Conservation (phyloP, 352 stramenopile species). For the Aphanomyces cochlioides region DNA sequence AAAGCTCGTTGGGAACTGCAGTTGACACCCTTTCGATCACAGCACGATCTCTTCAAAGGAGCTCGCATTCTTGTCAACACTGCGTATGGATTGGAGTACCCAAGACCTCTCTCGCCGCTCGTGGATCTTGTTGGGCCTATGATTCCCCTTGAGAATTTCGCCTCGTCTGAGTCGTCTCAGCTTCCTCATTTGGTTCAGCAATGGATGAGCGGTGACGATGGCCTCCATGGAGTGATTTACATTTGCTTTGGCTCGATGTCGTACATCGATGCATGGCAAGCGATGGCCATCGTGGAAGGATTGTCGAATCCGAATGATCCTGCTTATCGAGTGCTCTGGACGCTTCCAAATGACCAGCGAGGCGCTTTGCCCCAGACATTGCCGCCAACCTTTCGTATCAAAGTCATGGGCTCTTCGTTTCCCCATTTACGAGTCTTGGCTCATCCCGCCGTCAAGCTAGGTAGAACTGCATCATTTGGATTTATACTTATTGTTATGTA, state of each 20-base stretch:
- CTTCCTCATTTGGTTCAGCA: slow-evolving; percentile 32
- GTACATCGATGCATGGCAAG: slow-evolving; percentile 80
- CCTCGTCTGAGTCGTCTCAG: background rate
- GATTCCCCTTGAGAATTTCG: slow-evolving; percentile 42
- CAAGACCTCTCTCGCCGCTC: slow-evolving; percentile 68
- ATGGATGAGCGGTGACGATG: slow-evolving; percentile 32
- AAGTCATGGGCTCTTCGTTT: slow-evolving; percentile 46
- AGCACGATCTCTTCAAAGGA: slow-evolving; percentile 86
- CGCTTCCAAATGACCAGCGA: slow-evolving; percentile 71
- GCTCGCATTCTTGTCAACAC: slow-evolving; percentile 84
- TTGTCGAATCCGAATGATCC: slow-evolving; percentile 41
- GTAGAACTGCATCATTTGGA: background rate
- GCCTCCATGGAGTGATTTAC: slow-evolving; percentile 51
- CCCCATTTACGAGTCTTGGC: slow-evolving; percentile 62
- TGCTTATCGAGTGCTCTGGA: slow-evolving; percentile 50
- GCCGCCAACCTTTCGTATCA: slow-evolving; percentile 59
- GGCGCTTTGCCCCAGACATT: slow-evolving; percentile 51
- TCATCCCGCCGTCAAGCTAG: slow-evolving; percentile 50
- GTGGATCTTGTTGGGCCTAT: slow-evolving; percentile 76
- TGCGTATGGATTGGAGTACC: slow-evolving; percentile 81
- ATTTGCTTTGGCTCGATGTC: slow-evolving; percentile 73
- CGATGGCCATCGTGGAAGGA: slow-evolving; percentile 64
- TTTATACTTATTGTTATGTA: slow-evolving; percentile 2
- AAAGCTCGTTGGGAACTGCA: slow-evolving; percentile 76
- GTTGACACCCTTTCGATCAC: slow-evolving; percentile 65